Conservation (phyloP, 495 filamentous ascomycete genomes). For the Podospora comata region DNA sequence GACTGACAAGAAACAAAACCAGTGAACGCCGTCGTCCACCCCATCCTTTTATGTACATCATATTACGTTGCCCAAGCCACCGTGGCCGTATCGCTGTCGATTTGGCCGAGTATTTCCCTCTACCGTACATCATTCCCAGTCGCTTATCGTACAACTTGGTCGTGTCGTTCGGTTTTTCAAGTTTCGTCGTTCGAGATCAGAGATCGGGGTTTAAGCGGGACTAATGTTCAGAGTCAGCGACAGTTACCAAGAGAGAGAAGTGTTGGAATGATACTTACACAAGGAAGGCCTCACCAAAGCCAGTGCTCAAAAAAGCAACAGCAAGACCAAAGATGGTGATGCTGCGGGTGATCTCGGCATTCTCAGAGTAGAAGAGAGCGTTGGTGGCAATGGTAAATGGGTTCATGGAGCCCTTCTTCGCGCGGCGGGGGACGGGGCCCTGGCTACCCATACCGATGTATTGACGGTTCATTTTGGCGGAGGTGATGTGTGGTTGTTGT, state of each 20-base stretch:
- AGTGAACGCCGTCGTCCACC: neutral
- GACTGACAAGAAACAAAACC: neutral
- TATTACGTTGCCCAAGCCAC: neutral
- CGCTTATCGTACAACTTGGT: neutral
- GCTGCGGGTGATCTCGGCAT: conserved; percentile 70
- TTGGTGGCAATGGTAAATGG: conserved; percentile 29
- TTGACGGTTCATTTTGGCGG: conserved; percentile 30
- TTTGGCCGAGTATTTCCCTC: neutral
- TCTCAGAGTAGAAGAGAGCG: conserved; percentile 56
- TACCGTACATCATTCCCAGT: neutral
- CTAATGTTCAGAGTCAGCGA: neutral
- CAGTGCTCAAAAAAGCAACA: conserved; percentile 70
- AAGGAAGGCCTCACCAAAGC: conserved; percentile 56
- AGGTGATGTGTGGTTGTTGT: conserved; percentile 1
- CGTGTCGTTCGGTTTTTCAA: neutral
- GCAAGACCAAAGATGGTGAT: conserved; percentile 67
- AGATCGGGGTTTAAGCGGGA: neutral
- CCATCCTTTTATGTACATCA: neutral
- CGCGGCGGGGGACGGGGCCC: conserved; percentile 25
- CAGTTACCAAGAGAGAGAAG: neutral
- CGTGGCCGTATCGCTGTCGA: neutral
- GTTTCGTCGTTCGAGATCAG: neutral
- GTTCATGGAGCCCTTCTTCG: conserved; percentile 26
- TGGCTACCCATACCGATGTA: neutral
- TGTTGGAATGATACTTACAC: conserved; percentile 14